phyloP scores from a whole-genome alignment of 768 basidiomycete species.

The Amanita subjunquillea region DNA sequence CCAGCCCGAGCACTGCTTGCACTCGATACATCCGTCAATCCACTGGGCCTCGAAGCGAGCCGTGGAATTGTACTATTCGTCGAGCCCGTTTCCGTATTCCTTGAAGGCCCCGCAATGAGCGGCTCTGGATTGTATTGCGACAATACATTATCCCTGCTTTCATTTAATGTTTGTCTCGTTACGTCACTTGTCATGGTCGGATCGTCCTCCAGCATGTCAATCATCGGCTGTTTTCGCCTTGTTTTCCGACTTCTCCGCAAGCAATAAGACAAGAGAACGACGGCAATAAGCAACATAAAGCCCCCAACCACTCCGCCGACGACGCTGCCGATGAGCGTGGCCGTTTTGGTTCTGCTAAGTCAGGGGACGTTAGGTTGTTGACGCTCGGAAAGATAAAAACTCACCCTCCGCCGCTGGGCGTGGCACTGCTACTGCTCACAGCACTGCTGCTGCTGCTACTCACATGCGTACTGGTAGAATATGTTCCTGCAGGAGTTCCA shows the following conservation, averaged over 20 bases:
- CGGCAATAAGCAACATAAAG: conserved; percentile 27
- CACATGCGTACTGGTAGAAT: conserved; percentile 40
- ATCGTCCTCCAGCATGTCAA: too few relatives aligned
- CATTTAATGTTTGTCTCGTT: too few relatives aligned
- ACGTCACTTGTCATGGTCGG: too few relatives aligned
- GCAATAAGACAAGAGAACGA: conserved; percentile 35
- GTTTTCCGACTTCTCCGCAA: conserved; percentile 33
- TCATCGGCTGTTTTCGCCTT: conserved; percentile 32
- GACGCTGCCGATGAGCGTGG: conserved; percentile 23
- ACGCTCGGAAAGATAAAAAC: not conserved
- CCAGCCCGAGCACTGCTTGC: too few relatives aligned
- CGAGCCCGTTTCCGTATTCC: conserved; percentile 11
- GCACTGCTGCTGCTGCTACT: too few relatives aligned
- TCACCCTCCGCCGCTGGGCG: conserved; percentile 8
- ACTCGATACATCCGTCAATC: conserved; percentile 11
- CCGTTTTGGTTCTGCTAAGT: conserved; percentile 19
- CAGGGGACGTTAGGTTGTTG: not conserved
- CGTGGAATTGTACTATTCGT: not conserved
- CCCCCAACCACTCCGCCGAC: conserved; percentile 52
- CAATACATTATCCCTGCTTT: conserved; percentile 37
- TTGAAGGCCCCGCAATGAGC: conserved; percentile 50
- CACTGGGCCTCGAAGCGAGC: conserved; percentile 8
- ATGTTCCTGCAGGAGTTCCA: conserved; percentile 61
- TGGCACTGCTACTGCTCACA: conserved; percentile 20
- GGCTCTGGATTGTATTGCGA: conserved; percentile 71